Evolutionary conservation across 2,329 filamentous ascomycete genomes (phyloP), one percentile per base, ranked within the genome.

Genomic region (Xenosphaeropsis pyriputrescens): DNA sequence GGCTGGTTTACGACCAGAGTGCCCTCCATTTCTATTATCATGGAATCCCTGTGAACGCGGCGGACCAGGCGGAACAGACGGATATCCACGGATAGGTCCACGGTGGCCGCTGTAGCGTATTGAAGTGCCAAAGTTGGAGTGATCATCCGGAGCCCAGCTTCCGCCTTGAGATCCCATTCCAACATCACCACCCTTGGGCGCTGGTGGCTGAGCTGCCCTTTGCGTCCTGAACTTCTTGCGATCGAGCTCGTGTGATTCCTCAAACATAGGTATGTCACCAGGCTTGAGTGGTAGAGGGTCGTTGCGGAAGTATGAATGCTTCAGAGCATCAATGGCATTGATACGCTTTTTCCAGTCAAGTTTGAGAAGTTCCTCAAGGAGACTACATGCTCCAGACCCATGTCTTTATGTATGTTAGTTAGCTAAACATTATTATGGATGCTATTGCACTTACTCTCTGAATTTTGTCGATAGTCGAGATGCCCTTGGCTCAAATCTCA

Each of bases 221-320:
- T 91, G 80, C 41, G 86, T 82, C 47, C 93, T 80, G 49, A 86
- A 89, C 59, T 89, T 93, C 55, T 86, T 76, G 36, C 89, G 75
- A 55, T 98, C 91, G n/a, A 96, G 67, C 58, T 98, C 91, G 58
- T 98, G 91, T 33, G 86, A 94, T 51, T 95, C 89, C 54, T 93
- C 85, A 52, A 94, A 96, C 13, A 65, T 72, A 2, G 91, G 91
- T n/a, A 98, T 71, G 36, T 96, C 86, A 45, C 81, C 79, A 1
- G 91, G 85, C 39, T 73, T 72, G 30, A 88, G 77, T 7, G 91
- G 91, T 4, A 81, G 65, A 4, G 91, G 91, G 1, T 71, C 60
- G 40, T 74, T 81, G 43, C 75, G 79, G 63, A 98, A 96, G 58
- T 95, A 98, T 1, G 85, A 77, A 51, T 98, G 91, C 45, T 93